A percentile compares a stretch with the other conserved stretches of the same genome.
Conservation (phyloP, 805 yeast genomes). For the fission yeast (Schizosaccharomyces pombe) region DNA sequence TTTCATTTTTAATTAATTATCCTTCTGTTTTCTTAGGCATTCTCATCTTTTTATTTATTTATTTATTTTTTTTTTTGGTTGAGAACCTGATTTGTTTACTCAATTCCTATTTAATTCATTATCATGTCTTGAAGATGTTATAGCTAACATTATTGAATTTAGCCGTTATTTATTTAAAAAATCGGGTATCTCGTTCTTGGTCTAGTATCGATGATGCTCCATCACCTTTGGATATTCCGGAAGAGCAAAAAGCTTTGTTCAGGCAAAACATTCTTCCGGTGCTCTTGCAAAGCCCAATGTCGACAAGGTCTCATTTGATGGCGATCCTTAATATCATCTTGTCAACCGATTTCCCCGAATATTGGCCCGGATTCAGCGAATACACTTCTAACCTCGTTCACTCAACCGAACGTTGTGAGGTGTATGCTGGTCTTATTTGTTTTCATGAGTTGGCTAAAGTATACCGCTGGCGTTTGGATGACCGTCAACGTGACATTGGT, state of each 20-base stretch:
- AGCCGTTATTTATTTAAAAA: slow-evolving; percentile 61
- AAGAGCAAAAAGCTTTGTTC: slow-evolving; percentile 52
- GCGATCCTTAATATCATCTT: slow-evolving; percentile 29
- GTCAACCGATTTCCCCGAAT: slow-evolving; percentile 24
- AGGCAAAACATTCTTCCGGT: slow-evolving; percentile 46
- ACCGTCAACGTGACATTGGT: slow-evolving; percentile 29
- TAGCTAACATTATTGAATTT: not conserved
- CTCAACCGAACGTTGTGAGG: slow-evolving; percentile 17
- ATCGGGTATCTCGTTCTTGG: slow-evolving; percentile 49
- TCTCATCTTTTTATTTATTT: no score
- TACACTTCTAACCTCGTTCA: slow-evolving; percentile 24
- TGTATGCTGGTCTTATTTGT: slow-evolving; percentile 49
- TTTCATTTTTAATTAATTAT: no score
- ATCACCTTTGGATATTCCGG: slow-evolving; percentile 15
- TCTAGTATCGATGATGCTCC: slow-evolving; percentile 10
- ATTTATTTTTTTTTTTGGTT: no score
- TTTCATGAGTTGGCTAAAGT: slow-evolving; percentile 45
- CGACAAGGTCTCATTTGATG: slow-evolving; percentile 22
- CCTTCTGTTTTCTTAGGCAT: no score
- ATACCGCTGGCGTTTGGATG: slow-evolving; percentile 48
- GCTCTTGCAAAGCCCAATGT: slow-evolving; percentile 25
- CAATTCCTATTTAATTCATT: no score
- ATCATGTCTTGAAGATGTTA: not conserved
- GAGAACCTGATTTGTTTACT: no score
- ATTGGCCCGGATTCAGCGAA: slow-evolving; percentile 34